Evolutionary conservation across 768 basidiomycete genomes (phyloP), one percentile per base, ranked within the genome.

Genomic region (Naganishia antarctica): DNA sequence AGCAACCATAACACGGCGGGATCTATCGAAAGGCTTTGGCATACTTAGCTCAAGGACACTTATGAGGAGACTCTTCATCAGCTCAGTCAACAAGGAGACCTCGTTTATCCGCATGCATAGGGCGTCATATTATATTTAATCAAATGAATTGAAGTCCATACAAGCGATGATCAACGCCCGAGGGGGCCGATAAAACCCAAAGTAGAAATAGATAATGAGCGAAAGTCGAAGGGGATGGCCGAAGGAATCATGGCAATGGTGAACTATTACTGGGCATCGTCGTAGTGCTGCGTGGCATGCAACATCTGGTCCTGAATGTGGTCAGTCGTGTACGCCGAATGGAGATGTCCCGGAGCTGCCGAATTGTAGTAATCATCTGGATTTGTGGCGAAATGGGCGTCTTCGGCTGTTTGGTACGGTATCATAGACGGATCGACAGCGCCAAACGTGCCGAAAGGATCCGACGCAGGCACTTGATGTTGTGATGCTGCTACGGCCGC

Each of bases 201-300:
- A 21, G 43, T 18, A 9, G n/a, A 44, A 44, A 11, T 5, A 44
- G 43, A 18, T 57, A 7, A 57, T 23, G 25, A 57, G 53, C 53
- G 32, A 57, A 57, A 57, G 37, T 34, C 53, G 53, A 57, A 57
- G 25, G 34, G 32, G 32, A 34, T 21, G 37, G 51, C 21, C 9
- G 21, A 7, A 26, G 40, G 21, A 16, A 31, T 8, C 21, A 13
- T 3, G 18, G 16, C 8, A 34, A n/a, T 18, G 53, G 53, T 16
- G n/a, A 34, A 1, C 13, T 12, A 25, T 34, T 40, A 57, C 18
- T 57, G 53, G n/a, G 53, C 32, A 25, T 57, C 53, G 23, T 57
- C 34, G n/a, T 37, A 57, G n/a, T 57, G 53, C 34, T 57, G 53
- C n/a, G 43, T n/a, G 15, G 34, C 53, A 40, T 57, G 53, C 23